These are phyloP conservation scores for Rosellinia necatrix DNA, from an alignment of 2,329 filamentous ascomycete species.

Conservation along the genomic window DNA sequence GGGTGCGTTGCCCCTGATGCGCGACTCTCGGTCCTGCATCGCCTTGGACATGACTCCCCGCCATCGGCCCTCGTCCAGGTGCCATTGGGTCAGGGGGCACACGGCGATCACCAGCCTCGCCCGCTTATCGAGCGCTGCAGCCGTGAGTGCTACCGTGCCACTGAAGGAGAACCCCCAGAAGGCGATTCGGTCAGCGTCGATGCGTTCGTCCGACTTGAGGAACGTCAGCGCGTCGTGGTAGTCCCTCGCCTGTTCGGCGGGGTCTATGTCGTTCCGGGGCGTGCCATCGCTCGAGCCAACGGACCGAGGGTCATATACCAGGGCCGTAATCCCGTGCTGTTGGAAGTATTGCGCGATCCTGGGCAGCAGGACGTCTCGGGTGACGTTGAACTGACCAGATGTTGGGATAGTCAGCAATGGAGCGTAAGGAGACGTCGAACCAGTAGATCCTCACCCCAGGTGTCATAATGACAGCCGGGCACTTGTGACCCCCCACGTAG, in stretches of 20 bases:
- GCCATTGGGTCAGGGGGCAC: not conserved
- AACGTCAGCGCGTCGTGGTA: constrained; percentile 10
- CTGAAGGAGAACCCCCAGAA: constrained; percentile 6
- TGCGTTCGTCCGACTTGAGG: not conserved
- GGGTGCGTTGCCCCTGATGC: constrained; percentile 11
- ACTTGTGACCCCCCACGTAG: not conserved
- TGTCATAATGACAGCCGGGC: constrained; percentile 1
- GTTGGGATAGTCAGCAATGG: not conserved
- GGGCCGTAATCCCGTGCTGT: not conserved
- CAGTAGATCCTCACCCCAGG: not conserved
- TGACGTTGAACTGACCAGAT: not conserved
- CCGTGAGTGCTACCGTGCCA: not conserved
- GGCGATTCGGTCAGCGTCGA: not conserved
- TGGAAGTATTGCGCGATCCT: constrained; percentile 4
- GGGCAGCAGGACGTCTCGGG: not conserved
- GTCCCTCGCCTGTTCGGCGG: not conserved
- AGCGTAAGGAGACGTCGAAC: too few species aligned
- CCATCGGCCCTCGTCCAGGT: constrained; percentile 10
- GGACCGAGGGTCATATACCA: constrained; percentile 3
- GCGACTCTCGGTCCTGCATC: constrained; percentile 27
- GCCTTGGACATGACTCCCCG: constrained; percentile 29
- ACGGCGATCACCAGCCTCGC: not conserved
- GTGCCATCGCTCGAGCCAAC: not conserved
- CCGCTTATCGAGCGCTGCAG: not conserved
- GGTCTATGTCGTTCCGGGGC: constrained; percentile 10